These are phyloP conservation scores for Hypseocharis bilobata DNA, from an alignment of 441 rosid species.

Conservation along the genomic window DNA sequence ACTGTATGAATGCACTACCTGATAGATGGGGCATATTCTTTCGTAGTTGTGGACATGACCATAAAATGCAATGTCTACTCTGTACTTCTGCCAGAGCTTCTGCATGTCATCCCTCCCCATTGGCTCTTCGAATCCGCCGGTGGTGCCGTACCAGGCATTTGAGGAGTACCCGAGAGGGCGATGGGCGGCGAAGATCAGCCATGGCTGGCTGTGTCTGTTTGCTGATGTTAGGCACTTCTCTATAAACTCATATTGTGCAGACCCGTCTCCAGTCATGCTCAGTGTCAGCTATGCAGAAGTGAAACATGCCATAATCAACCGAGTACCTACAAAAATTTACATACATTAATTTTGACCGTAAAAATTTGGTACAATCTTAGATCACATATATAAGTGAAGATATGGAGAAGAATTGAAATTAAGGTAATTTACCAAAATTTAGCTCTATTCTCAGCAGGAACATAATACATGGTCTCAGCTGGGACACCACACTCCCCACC, in stretches of 20 bases:
- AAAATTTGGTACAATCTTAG: too few relatives aligned
- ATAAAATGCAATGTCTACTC: conserved; percentile 4
- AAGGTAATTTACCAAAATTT: conserved; percentile 58
- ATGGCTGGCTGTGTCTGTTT: conserved; percentile 9
- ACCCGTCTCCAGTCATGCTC: conserved; percentile 29
- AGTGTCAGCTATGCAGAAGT: conserved; percentile 74
- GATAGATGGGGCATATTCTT: conserved; percentile 11
- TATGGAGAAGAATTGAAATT: background rate
- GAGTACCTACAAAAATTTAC: conserved; percentile 42
- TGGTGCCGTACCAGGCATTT: conserved; percentile 20
- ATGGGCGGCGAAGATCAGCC: conserved; percentile 12
- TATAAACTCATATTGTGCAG: conserved; percentile 9
- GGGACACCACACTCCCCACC: conserved; percentile 93
- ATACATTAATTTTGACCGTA: too few relatives aligned
- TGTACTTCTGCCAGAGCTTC: conserved; percentile 14
- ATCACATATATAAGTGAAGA: too few relatives aligned
- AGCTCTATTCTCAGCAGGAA: conserved; percentile 86
- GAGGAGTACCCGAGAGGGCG: conserved; percentile 8
- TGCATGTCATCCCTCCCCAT: conserved; percentile 15
- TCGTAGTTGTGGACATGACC: conserved; percentile 11
- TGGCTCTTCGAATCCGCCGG: conserved; percentile 52
- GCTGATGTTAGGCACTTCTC: conserved; percentile 4
- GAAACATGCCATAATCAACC: conserved; percentile 80
- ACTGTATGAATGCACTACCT: too few relatives aligned
- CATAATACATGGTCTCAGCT: conserved; percentile 75